phyloP scores from a whole-genome alignment of 306 rosid genomes.

The Fagus sylvatica region DNA sequence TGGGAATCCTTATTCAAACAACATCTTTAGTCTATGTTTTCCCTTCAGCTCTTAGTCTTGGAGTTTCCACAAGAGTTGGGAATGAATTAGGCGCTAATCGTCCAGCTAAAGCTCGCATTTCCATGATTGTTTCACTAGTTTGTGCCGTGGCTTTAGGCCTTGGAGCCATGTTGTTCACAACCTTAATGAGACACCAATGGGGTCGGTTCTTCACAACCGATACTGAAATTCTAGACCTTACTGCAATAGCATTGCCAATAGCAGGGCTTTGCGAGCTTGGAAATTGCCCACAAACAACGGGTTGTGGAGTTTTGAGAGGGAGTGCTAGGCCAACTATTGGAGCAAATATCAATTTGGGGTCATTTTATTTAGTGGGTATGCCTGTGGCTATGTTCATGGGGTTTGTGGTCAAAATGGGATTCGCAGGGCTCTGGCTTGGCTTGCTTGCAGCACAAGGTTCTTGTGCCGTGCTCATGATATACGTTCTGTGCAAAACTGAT shows the following conservation, averaged over 20 bases:
- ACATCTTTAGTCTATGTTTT: conserved; percentile 83
- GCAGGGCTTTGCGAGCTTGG: conserved; percentile 92
- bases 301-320: conserved; percentile 88
- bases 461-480: conserved; percentile 76
- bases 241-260: conserved; percentile 78
- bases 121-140: conserved; percentile 66
- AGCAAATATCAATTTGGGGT: conserved; percentile 86
- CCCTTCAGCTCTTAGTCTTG: conserved; percentile 83
- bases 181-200: conserved; percentile 77
- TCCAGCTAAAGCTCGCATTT: conserved; percentile 67
- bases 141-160: conserved; percentile 65
- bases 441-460: conserved; percentile 92
- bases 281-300: conserved; percentile 91
- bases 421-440: conserved; percentile 90
- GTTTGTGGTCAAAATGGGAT: conserved; percentile 61
- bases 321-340: conserved; percentile 81
- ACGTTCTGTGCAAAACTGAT: conserved; percentile 71
- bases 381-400: conserved; percentile 76
- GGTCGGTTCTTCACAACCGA: conserved; percentile 74
- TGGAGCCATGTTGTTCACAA: conserved; percentile 62
- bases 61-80: conserved; percentile 80
- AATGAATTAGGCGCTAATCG: conserved; percentile 81
- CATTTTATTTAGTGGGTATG: conserved; percentile 89
- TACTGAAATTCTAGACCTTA: conserved; percentile 58
- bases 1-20: conserved; percentile 92